These are phyloP conservation scores for Hippophae gyantsensis DNA, from an alignment of 306 rosid species.

Conservation along the genomic window DNA sequence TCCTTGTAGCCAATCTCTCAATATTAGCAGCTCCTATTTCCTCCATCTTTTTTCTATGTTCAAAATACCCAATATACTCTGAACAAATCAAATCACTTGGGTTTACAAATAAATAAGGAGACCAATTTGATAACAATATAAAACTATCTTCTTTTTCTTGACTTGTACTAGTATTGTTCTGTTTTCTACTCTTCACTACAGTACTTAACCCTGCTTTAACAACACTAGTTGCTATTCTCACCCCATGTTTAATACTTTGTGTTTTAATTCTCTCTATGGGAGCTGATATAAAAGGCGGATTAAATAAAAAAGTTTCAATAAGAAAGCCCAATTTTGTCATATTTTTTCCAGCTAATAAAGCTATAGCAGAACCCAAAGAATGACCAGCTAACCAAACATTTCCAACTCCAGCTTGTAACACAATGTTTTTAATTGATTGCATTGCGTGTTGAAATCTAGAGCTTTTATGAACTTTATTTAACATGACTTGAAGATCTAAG, in stretches of 20 bases:
- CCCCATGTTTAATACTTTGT: slow-evolving; percentile 3
- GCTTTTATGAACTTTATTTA: slow-evolving; percentile 6
- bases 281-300: slow-evolving; percentile 22
- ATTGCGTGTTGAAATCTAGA: slow-evolving; percentile 8
- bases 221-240: slow-evolving; percentile 9
- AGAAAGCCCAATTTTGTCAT: slow-evolving; percentile 16
- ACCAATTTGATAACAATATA: slow-evolving; percentile 5
- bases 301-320: slow-evolving; percentile 23
- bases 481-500: not conserved
- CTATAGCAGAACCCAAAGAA: slow-evolving; percentile 26
- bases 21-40: slow-evolving; percentile 11
- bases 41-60: slow-evolving; percentile 20
- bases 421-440: not conserved
- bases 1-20: slow-evolving; percentile 15
- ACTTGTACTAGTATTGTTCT: not conserved
- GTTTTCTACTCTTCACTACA: not conserved
- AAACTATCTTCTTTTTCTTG: slow-evolving; percentile 1
- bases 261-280: slow-evolving; percentile 10
- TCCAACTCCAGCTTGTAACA: not conserved
- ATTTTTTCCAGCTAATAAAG: slow-evolving; percentile 18
- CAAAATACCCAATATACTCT: slow-evolving; percentile 26
- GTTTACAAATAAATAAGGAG: slow-evolving; percentile 26
- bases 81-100: slow-evolving; percentile 19
- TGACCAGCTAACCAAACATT: slow-evolving; percentile 34
- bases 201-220: slow-evolving; percentile 6